These are phyloP conservation scores for Penicillium dipodomyicola DNA, from an alignment of 495 filamentous ascomycete genomes.

Conservation along the genomic window DNA sequence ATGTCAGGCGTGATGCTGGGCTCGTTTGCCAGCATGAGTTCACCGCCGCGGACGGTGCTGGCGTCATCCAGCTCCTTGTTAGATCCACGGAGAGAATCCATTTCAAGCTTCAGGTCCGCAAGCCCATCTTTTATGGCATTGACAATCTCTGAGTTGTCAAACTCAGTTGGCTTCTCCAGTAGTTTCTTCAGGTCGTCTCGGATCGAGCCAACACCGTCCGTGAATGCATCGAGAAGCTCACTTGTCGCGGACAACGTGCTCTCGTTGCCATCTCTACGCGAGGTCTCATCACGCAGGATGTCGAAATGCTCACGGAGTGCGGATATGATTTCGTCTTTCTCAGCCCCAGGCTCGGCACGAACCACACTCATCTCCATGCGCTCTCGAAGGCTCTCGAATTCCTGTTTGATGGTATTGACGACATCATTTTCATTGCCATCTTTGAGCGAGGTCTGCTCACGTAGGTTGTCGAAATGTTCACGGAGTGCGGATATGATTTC, in stretches of 20 bases:
- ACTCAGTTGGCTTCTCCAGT: constrained; percentile 71
- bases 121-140: constrained; percentile 81
- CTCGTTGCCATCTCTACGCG: constrained; percentile 54
- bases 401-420: constrained; percentile 57
- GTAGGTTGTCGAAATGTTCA: constrained; percentile 67
- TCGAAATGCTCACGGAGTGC: constrained; percentile 70
- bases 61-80: constrained; percentile 39
- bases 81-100: constrained; percentile 67
- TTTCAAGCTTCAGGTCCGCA: constrained; percentile 66
- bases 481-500: constrained; percentile 68
- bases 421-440: constrained; percentile 47
- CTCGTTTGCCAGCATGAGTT: constrained; percentile 56
- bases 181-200: constrained; percentile 73
- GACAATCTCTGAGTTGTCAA: constrained; percentile 81
- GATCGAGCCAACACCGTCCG: constrained; percentile 75
- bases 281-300: constrained; percentile 63
- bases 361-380: constrained; percentile 45
- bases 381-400: constrained; percentile 71
- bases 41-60: constrained; percentile 45
- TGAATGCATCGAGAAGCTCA: constrained; percentile 77
- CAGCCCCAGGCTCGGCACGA: constrained; percentile 25
- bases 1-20: constrained; percentile 61
- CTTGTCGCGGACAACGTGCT: constrained; percentile 59
- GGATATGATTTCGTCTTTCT: constrained; percentile 59
- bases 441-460: constrained; percentile 59